Evolutionary conservation across 2,329 filamentous ascomycete species (phyloP), one percentile per base, ranked within the genome.

Genomic region (Apiospora sp.): DNA sequence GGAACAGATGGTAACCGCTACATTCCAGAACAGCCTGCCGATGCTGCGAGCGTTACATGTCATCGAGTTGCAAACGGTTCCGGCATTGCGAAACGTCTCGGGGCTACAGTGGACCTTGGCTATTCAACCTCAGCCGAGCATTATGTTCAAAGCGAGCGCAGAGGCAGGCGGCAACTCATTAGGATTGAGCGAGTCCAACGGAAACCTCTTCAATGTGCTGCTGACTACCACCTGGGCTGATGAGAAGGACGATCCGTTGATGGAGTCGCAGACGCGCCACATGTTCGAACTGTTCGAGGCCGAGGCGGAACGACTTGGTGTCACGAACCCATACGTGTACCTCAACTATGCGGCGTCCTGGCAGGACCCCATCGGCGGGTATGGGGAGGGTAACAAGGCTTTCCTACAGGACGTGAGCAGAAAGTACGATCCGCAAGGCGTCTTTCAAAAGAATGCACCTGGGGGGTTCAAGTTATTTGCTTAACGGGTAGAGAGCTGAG

Each of bases 261-360:
- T 72, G 19, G 68, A 24, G 43, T 51, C 24, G 14, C 49, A 49
- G n/a, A 27, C 44, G 16, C 22, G 48, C 6, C 24, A 51, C 22
- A 41, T 61, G 27, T 44, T 72, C 44, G 19, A 22, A 13, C 67
- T 19, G 13, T 68, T 69, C 19, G 44, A 70, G n/a, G 68, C 41
- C 27, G 68, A 54, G 12, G 68, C 27, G 10, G 43, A 54, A 13
- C 34, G 4, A 27, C 54, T 64, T 16, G 51, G 71, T 43, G 43
- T 48, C 13, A 48, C 24, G 41, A 12, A 46, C 27, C 24, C 49
- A 3, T 37, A 67, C 30, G 8, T 51, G 13, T 71, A 87, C 74
- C 80, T 85, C 67, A 87, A 87, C 75, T 87, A 88, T 71, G 85
- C 85, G 0, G 80, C 81, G 12, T 76, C 78, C 48, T 79, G 79